Base-by-base conservation (phyloP, 2,329 filamentous ascomycete genomes). In the Dothistroma pini region DNA sequence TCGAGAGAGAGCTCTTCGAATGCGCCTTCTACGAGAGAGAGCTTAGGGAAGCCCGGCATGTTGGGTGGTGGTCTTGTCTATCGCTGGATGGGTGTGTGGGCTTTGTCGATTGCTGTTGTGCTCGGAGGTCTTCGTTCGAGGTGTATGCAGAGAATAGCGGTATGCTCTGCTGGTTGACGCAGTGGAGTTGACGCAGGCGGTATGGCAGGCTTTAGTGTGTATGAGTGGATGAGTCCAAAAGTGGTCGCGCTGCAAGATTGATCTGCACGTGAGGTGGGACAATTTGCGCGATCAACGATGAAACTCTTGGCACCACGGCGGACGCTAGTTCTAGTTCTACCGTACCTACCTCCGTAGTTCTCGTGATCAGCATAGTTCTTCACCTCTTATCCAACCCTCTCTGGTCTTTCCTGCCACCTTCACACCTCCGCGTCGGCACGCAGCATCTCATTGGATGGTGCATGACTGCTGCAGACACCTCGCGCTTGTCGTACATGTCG, bases 1-100 rank as follows among this genome's bases (percentile, higher is more conserved):
- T 99, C 95, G 78, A 90, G 88, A 73, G 90, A 88, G 75, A 97
- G 88, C 81, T 97, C 95, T 77, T 92, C 87, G 78, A 97, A 96
- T 72, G 86, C 86, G 77, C 95, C 95, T 83, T 99, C 95, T 78
- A 99, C 86, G 70, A 88, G 80, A 70, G 87, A 83, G 72, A 85
- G 86, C 68, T 81, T 87, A 62, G 83, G 80, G 65, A 84, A 80
- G 70, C 80, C 83, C 66, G 84, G 83, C 85, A 87, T 87, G 69
- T 63, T 76, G 72, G 63, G 54, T 47, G 35, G 35, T 54, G 32
- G 31, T 21, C 29, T 31, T 34, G 29, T 44, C 38, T 58, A n/a
- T 19, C 12, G 25, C 19, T 50, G 31, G 25, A 2, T 29, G 44
- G 3, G 9, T 19, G 22, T 14, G 31, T 22, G 55, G 58, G 53